Percentiles rank a stretch among this genome's conserved stretches.
Conservation (phyloP, 345 rosid genomes). For the Reutealis trisperma region DNA sequence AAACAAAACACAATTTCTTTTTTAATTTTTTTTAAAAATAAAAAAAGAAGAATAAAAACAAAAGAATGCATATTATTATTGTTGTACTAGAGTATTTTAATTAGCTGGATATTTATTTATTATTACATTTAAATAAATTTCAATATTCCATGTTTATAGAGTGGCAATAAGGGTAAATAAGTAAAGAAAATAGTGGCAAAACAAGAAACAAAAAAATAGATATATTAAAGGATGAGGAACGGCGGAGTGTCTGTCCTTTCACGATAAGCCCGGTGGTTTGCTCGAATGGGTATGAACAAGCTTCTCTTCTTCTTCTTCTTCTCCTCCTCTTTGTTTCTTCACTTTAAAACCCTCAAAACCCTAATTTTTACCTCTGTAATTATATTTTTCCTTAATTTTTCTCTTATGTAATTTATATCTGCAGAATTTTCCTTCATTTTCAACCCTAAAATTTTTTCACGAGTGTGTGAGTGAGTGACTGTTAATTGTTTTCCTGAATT, state of each 20-base stretch:
- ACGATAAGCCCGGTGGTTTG: constrained; percentile 53
- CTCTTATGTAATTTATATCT: neutral
- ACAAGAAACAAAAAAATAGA: neutral
- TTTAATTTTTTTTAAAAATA: neutral
- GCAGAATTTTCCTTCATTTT: neutral
- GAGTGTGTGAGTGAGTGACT: neutral
- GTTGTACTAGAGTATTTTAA: neutral
- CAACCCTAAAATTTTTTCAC: neutral
- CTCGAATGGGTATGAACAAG: constrained; percentile 32
- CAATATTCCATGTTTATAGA: too few relatives aligned
- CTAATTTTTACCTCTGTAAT: too few relatives aligned
- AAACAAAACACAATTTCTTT: neutral
- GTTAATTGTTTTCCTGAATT: neutral
- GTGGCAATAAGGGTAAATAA: constrained; percentile 20
- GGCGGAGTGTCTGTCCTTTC: constrained; percentile 45
- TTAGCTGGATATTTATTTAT: neutral
- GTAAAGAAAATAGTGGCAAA: constrained; percentile 16
- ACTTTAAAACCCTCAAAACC: too few relatives aligned
- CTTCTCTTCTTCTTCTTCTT: neutral
- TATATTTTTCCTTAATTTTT: neutral
- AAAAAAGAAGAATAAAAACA: constrained; percentile 6
- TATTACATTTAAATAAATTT: too few relatives aligned
- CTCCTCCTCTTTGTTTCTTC: constrained; percentile 1
- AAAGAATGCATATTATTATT: constrained; percentile 8
- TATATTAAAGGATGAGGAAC: constrained; percentile 31